These are phyloP conservation scores for Scytalidium sp. DNA, from an alignment of 2,329 filamentous ascomycete species.

Conservation along the genomic window DNA sequence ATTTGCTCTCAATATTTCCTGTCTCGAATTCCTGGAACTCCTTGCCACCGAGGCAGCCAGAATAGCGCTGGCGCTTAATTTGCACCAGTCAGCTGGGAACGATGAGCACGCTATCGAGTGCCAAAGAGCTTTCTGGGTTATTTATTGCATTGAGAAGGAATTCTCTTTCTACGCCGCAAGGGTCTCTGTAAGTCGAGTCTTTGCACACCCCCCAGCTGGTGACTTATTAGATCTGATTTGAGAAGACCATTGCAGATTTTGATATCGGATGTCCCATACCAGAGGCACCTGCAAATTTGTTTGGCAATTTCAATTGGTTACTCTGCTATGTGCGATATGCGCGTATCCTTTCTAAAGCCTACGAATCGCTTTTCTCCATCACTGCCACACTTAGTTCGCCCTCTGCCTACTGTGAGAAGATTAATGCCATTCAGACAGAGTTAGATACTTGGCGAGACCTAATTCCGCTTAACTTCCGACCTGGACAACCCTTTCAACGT, in stretches of 20 bases:
- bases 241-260: conserved; percentile 31
- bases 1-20: conserved; percentile 32
- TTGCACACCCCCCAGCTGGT: no score
- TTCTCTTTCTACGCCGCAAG: conserved; percentile 27
- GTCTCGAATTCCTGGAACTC: conserved; percentile 30
- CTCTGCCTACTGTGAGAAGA: conserved; percentile 12
- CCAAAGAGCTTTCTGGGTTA: conserved; percentile 34
- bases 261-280: conserved; percentile 36
- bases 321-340: conserved; percentile 26
- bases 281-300: conserved; percentile 25
- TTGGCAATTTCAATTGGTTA: conserved; percentile 34
- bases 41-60: conserved; percentile 32
- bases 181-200: conserved; percentile 30
- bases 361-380: conserved; percentile 32
- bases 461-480: conserved; percentile 28
- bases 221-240: no score
- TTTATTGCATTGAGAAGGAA: conserved; percentile 37
- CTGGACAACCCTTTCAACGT: conserved; percentile 20
- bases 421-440: conserved; percentile 21
- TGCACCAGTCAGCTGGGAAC: conserved; percentile 20
- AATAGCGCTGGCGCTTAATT: conserved; percentile 29
- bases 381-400: conserved; percentile 24
- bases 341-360: conserved; percentile 30
- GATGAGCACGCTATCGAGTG: conserved; percentile 14
- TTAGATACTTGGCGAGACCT: conserved; percentile 30